Conservation (phyloP, 345 rosid genomes). For the Populus simonii region DNA sequence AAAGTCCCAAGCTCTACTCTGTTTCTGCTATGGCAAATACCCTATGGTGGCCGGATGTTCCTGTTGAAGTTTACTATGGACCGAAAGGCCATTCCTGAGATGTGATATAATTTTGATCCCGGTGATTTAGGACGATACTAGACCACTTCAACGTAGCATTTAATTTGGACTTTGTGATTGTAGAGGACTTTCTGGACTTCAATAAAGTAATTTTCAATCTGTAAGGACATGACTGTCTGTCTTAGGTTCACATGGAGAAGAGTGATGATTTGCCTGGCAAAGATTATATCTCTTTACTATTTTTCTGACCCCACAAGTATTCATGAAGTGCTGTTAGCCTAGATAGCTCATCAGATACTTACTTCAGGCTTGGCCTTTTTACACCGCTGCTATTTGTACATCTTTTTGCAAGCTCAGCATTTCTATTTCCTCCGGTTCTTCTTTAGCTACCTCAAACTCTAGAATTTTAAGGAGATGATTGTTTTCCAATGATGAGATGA, state of each 20-base stretch:
- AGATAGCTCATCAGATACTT: neutral
- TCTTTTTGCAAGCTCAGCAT: neutral
- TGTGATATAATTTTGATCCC: too few species aligned
- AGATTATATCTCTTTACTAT: neutral
- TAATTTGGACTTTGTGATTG: too few species aligned
- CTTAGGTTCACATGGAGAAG: neutral
- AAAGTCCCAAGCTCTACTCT: too few species aligned
- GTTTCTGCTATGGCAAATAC: too few species aligned
- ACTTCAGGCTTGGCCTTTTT: neutral
- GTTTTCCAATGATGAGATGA: slow-evolving; percentile 4
- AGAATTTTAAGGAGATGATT: neutral
- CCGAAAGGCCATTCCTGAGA: too few species aligned
- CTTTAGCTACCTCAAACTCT: neutral
- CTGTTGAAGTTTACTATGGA: too few species aligned
- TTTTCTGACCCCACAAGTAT: neutral
- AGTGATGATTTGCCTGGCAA: neutral
- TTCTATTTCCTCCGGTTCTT: neutral
- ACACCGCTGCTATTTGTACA: neutral
- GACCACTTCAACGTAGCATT: too few species aligned
- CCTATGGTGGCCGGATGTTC: too few species aligned
- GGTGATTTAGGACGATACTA: too few species aligned
- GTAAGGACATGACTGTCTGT: neutral
- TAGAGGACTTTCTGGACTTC: too few species aligned
- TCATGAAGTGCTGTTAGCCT: neutral
- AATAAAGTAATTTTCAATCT: too few species aligned